Evolutionary conservation across 1,284 basidiomycete species (phyloP).

Genomic region (Singerocomus inundabilis): DNA sequence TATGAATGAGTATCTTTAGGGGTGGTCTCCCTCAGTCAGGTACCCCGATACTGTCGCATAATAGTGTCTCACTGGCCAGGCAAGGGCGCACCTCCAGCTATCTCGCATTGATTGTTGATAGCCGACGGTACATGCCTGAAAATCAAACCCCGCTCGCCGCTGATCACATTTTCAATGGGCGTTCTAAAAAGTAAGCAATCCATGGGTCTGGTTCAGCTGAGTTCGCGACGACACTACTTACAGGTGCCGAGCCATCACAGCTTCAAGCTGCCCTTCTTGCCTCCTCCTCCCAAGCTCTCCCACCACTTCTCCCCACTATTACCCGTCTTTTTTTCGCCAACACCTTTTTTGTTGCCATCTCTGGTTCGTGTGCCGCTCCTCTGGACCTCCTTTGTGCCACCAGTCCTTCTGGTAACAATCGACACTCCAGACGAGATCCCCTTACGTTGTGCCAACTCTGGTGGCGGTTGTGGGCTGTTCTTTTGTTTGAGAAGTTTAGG

Average conservation of each 20-base stretch:
- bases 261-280: constrained; percentile 11
- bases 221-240: too few relatives aligned
- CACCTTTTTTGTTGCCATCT: neutral
- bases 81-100: too few relatives aligned
- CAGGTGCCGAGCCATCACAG: neutral
- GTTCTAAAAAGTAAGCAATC: too few relatives aligned
- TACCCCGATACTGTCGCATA: too few relatives aligned
- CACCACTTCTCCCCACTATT: constrained; percentile 20
- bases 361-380: neutral
- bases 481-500: neutral
- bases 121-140: too few relatives aligned
- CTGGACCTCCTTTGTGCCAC: constrained; percentile 14
- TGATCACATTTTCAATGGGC: too few relatives aligned
- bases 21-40: too few relatives aligned
- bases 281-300: constrained; percentile 16
- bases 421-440: constrained; percentile 73
- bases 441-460: constrained; percentile 41
- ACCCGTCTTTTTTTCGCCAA: neutral
- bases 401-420: constrained; percentile 47
- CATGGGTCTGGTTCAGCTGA: too few relatives aligned
- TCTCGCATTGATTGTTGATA: too few relatives aligned
- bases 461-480: constrained; percentile 10
- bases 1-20: too few relatives aligned
- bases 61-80: too few relatives aligned
- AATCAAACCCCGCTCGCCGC: too few relatives aligned